Percentiles rank a stretch among this genome's conserved stretches.
Conservation (phyloP, 345 rosid species). For the Melaleuca alternifolia region DNA sequence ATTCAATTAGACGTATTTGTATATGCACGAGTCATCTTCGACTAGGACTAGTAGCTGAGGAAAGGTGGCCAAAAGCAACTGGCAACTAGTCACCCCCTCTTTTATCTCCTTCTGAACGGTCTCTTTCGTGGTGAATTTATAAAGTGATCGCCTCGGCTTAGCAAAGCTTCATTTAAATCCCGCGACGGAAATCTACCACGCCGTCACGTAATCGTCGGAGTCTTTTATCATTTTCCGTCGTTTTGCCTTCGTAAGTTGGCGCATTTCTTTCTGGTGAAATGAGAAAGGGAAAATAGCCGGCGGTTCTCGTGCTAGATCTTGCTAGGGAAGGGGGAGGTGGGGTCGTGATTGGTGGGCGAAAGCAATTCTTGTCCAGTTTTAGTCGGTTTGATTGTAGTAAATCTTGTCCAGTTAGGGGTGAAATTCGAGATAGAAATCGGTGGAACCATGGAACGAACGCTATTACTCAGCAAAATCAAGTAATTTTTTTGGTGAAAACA, state of each 20-base stretch:
- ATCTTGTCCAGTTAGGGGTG: too few relatives aligned
- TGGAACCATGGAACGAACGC: background rate
- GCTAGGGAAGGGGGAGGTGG: too few relatives aligned
- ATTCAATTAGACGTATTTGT: background rate
- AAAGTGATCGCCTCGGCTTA: background rate
- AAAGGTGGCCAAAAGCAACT: background rate
- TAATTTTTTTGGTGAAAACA: background rate
- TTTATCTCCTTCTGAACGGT: background rate
- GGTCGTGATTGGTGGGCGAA: background rate
- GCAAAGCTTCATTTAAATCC: background rate
- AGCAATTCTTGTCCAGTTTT: background rate
- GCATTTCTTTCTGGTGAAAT: background rate
- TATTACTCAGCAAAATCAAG: background rate
- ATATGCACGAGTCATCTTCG: background rate
- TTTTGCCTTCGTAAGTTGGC: background rate
- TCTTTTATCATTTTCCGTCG: background rate
- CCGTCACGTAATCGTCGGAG: too few relatives aligned
- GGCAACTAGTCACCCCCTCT: background rate
- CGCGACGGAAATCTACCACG: background rate
- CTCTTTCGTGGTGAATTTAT: background rate
- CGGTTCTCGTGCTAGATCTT: accelerated
- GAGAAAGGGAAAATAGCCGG: background rate
- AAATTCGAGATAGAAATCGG: background rate
- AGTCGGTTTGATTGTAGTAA: too few relatives aligned
- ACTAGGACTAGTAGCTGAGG: background rate